Base-by-base conservation (phyloP, 2,329 filamentous ascomycete genomes). In the Stagonosporopsis chrysanthemi region DNA sequence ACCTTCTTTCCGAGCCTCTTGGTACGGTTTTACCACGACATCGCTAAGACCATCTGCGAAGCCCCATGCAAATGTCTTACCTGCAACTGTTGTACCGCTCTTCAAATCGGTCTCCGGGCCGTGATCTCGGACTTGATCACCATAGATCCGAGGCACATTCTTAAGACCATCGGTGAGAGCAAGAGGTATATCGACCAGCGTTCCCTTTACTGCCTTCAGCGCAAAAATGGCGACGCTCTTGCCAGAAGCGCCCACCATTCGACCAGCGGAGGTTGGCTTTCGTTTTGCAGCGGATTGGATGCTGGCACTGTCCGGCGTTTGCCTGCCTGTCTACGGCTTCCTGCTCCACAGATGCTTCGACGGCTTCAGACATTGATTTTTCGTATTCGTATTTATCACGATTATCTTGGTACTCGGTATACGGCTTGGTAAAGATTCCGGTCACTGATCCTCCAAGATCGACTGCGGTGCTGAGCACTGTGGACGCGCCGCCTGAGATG, bases 121-220 rank as follows among this genome's bases (percentile, higher is more conserved):
- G 1, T 83, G 78, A 4, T 88, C 87, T 5, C 90, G 84, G 1
- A 95, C 85, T 1, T 88, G 85, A 65, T 96, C 92, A 42, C 92
- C 89, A 69, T 95, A 96, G 0, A 94, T 78, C 62, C 84, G 86
- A 1, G 92, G 92, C 4, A 90, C 87, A 67, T 96, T 95, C 69
- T 92, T 88, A 71, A 96, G 93, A 0, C 92, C 92, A 73, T 88
- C 88, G 1, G 91, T 89, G 29, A 95, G 75, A 0, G 89, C 89
- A 28, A 96, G 77, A 44, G 89, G 90, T 58, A 96, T 88, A 69
- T 95, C 90, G 81, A 93, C 69, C 19, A 14, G 46, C 1, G 67
- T 58, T 1, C 74, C 75, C 46, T 76, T 63, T 2, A 56, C 2
- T 0, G 60, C 60, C 24, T 56, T 63, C 17, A 53, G 60, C 0